Evolutionary conservation across 768 basidiomycete species (phyloP).

Genomic region (Leccinum uliginosum): DNA sequence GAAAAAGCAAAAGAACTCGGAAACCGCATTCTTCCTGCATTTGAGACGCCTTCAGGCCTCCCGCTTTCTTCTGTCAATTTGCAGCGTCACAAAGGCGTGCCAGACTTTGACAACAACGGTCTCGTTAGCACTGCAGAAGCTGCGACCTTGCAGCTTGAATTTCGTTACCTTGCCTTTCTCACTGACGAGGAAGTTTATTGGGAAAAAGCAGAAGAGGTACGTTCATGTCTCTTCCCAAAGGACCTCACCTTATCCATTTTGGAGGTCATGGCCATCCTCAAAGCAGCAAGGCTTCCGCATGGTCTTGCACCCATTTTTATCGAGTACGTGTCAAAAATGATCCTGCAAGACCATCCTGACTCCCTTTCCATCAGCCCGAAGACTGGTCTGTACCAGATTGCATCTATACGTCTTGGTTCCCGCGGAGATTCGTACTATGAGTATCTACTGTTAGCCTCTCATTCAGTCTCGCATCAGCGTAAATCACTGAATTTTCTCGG

Average conservation of each 20-base stretch:
- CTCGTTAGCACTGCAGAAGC: constrained; percentile 80
- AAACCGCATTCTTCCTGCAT: constrained; percentile 78
- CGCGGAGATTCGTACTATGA: constrained; percentile 95
- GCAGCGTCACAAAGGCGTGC: constrained; percentile 51
- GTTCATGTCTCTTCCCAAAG: neutral
- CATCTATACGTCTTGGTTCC: constrained; percentile 84
- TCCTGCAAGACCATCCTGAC: constrained; percentile 6
- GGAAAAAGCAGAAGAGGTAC: constrained; percentile 71
- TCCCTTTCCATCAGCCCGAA: constrained; percentile 35
- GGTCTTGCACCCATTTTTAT: constrained; percentile 85
- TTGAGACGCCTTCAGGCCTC: constrained; percentile 77
- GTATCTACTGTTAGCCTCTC: constrained; percentile 62
- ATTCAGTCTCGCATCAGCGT: neutral
- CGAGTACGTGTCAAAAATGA: constrained; percentile 44
- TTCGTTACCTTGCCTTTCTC: constrained; percentile 78
- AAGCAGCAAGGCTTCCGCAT: constrained; percentile 53
- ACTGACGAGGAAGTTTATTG: constrained; percentile 79
- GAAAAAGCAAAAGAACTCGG: constrained; percentile 78
- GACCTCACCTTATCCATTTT: neutral
- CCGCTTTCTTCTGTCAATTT: constrained; percentile 82
- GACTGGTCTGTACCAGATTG: constrained; percentile 52
- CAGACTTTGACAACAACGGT: constrained; percentile 54
- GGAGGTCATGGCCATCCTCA: constrained; percentile 70
- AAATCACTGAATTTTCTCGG: constrained; percentile 1
- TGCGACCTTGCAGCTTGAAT: constrained; percentile 86